These are phyloP conservation scores for Macrocystidia cucumis DNA, from an alignment of 1,284 basidiomycete species.

Conservation along the genomic window DNA sequence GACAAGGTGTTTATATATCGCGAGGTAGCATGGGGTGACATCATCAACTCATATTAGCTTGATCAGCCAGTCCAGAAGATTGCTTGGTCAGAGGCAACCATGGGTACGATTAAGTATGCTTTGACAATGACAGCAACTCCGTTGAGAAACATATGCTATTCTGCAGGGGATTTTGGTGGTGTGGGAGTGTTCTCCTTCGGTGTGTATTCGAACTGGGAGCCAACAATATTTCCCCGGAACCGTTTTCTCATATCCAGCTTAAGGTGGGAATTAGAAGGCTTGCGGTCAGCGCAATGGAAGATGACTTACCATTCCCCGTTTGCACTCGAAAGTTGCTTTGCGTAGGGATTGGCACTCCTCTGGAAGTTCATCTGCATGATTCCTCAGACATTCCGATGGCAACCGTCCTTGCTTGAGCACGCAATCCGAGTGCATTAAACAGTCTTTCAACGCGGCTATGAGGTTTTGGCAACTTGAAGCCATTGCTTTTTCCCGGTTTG, in stretches of 20 bases:
- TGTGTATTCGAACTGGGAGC: conserved; percentile 37
- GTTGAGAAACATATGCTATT: conserved; percentile 50
- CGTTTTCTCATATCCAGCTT: conserved; percentile 81
- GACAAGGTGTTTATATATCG: conserved; percentile 6
- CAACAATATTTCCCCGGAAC: conserved; percentile 68
- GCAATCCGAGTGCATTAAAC: conserved; percentile 76
- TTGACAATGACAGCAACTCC: too few species aligned
- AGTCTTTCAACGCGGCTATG: conserved; percentile 69
- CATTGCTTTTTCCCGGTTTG: too few species aligned
- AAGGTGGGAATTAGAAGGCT: conserved; percentile 2
- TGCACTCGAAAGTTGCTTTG: conserved; percentile 80
- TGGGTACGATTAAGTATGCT: too few species aligned
- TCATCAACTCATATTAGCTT: too few species aligned
- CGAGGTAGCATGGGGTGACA: too few species aligned
- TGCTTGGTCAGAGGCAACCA: too few species aligned
- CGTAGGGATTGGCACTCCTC: conserved; percentile 69
- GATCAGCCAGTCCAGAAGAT: too few species aligned
- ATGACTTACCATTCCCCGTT: conserved; percentile 75
- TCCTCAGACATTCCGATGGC: conserved; percentile 73
- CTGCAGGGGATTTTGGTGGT: conserved; percentile 13
- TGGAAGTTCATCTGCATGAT: conserved; percentile 68
- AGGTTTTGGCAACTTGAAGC: conserved; percentile 73
- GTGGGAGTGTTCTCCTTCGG: conserved; percentile 16
- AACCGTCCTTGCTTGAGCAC: conserved; percentile 65
- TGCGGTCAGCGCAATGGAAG: neutral